Percentiles rank a stretch among this genome's conserved stretches.
phyloP scores from a whole-genome alignment of 2,329 filamentous ascomycete genomes.

The Shiraia bambusicola region DNA sequence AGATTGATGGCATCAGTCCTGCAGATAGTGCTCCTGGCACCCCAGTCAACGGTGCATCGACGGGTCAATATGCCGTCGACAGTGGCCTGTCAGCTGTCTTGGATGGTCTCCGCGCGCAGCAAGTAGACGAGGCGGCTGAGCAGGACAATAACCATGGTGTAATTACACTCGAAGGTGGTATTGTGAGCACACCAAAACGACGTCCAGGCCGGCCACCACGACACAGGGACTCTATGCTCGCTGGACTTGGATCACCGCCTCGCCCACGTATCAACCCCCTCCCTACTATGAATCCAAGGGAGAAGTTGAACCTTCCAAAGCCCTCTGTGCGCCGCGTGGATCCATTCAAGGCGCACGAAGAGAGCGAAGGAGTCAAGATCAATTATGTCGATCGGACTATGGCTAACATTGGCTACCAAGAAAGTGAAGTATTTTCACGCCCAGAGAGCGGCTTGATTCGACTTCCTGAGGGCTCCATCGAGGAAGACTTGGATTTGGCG shows the following conservation, averaged over 20 bases:
- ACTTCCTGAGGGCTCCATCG: slow-evolving; percentile 61
- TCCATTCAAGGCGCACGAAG: slow-evolving; percentile 78
- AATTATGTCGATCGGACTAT: slow-evolving; percentile 95
- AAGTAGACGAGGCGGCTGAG: slow-evolving; percentile 28
- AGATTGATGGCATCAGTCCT: slow-evolving; percentile 72
- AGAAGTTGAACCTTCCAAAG: slow-evolving; percentile 74
- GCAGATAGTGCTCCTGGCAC: slow-evolving; percentile 52
- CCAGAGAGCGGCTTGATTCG: slow-evolving; percentile 71
- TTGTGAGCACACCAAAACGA: slow-evolving; percentile 51
- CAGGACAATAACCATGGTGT: slow-evolving; percentile 13
- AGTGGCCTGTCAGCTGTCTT: slow-evolving; percentile 38
- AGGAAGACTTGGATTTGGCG: slow-evolving; percentile 63
- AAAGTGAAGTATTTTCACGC: slow-evolving; percentile 84
- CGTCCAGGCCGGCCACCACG: slow-evolving; percentile 67
- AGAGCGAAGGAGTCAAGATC: slow-evolving; percentile 79
- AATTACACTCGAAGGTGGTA: slow-evolving; percentile 19
- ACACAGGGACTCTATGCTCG: slow-evolving; percentile 61
- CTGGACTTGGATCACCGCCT: slow-evolving; percentile 60
- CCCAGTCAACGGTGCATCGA: slow-evolving; percentile 33
- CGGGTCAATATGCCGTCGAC: slow-evolving; percentile 36
- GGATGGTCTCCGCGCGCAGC: slow-evolving; percentile 39
- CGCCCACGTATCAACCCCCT: slow-evolving; percentile 72
- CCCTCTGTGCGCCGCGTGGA: slow-evolving; percentile 76
- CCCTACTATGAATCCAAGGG: slow-evolving; percentile 76
- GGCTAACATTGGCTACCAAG: slow-evolving; percentile 94